phyloP scores from a whole-genome alignment of 176 grass and related monocot genomes.

The Alopecurus myosuroides region DNA sequence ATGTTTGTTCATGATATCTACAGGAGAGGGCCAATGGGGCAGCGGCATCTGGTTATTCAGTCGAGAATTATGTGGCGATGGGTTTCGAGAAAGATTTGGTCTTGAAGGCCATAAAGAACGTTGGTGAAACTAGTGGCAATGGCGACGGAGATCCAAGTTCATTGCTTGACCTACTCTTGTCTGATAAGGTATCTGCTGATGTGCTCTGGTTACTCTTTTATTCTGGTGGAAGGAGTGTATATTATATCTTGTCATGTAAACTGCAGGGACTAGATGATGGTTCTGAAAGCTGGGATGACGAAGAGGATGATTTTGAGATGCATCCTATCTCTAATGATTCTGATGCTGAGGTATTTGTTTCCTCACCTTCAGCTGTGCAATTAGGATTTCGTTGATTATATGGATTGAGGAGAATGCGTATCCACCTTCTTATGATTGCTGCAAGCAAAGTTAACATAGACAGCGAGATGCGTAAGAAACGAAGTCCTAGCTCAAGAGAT shows the following conservation, averaged over 20 bases:
- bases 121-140: not conserved
- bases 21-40: not conserved
- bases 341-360: not conserved
- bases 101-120: not conserved
- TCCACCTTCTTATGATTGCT: too few species aligned
- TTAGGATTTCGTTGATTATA: not conserved
- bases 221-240: not conserved
- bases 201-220: not conserved
- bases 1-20: not conserved
- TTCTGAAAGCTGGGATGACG: not conserved
- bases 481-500: not conserved
- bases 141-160: not conserved
- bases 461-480: too few species aligned
- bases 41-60: not conserved
- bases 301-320: too few species aligned
- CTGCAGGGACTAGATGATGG: not conserved
- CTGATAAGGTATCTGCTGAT: not conserved
- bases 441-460: too few species aligned
- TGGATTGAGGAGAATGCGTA: too few species aligned
- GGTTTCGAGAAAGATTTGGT: not conserved
- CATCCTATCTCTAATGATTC: not conserved
- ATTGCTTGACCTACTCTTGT: not conserved
- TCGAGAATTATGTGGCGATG: not conserved
- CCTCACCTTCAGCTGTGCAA: not conserved
- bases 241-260: not conserved